Evolutionary conservation across 1,284 basidiomycete genomes (phyloP), one percentile per base, ranked within the genome.

Genomic region (Puccinia polysora): DNA sequence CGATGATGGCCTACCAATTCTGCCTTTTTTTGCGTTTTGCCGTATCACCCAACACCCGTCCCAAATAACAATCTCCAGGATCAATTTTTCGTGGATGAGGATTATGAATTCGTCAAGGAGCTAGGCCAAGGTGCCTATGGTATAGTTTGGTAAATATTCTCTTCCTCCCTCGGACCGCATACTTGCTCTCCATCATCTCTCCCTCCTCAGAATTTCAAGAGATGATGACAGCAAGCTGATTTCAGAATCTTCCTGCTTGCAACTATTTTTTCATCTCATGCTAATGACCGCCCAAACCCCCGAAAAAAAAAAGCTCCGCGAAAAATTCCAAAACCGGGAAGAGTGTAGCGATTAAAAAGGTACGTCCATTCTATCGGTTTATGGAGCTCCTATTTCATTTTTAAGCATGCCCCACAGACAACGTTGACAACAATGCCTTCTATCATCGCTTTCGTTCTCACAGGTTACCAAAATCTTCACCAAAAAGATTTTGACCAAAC

Each of bases 401-500:
- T 49, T 38, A 0, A 45, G n/a, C 36, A 7, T n/a, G 14, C 45
- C 18, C 18, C 32, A 32, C n/a, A n/a, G n/a, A n/a, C n/a, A n/a
- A n/a, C n/a, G n/a, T n/a, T n/a, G n/a, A n/a, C n/a, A n/a, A n/a
- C n/a, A n/a, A n/a, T n/a, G n/a, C n/a, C n/a, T n/a, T 40, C 30
- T 4, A 18, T n/a, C 18, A 52, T 18, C 34, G 34, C 28, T 3
- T 3, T 52, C 3, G 28, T 30, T 25, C 18, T 34, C 15, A 52
- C 67, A 83, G 81, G 95, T 97, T 79, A 96, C 93, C 71, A 96
- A 95, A 79, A 93, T 97, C 79, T 95, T 95, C 80, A 93, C 90
- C 65, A 97, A 97, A 85, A 86, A 89, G 78, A 97, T 96, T 80
- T 82, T 97, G 76, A 96, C 94, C 63, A 97, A 97, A 81, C 85